Percentiles rank a stretch among this genome's conserved stretches.
These are phyloP conservation scores for Pseudonectria buxi DNA, from an alignment of 2,329 filamentous ascomycete genomes.

Conservation along the genomic window DNA sequence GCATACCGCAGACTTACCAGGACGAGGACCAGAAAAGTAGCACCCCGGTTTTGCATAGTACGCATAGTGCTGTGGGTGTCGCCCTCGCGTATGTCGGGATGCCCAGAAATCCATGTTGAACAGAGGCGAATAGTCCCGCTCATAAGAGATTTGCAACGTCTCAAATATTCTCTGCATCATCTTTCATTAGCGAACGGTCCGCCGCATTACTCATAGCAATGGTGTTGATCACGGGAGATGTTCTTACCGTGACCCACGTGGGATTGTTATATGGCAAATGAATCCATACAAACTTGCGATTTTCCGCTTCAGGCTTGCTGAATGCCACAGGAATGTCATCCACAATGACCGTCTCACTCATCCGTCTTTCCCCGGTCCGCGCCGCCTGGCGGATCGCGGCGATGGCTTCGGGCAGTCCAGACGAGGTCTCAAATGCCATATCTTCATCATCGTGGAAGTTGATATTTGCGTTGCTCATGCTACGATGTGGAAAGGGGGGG, in stretches of 20 bases:
- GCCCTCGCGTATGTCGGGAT: conserved; percentile 39
- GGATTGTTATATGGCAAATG: conserved; percentile 52
- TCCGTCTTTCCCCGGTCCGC: conserved; percentile 12
- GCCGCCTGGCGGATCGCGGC: conserved; percentile 23
- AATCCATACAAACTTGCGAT: conserved; percentile 50
- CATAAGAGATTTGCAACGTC: conserved; percentile 32
- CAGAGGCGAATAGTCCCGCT: conserved; percentile 31
- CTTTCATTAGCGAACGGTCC: conserved; percentile 3
- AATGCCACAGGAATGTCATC: conserved; percentile 26
- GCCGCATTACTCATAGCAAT: too few species aligned
- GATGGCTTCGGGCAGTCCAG: conserved; percentile 27
- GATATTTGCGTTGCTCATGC: conserved; percentile 22
- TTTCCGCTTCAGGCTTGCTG: conserved; percentile 25
- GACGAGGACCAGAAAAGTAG: conserved; percentile 35
- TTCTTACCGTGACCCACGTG: conserved; percentile 49
- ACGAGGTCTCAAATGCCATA: conserved; percentile 22
- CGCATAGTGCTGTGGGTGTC: conserved; percentile 43
- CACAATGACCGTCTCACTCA: conserved; percentile 22
- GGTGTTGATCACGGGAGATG: too few species aligned
- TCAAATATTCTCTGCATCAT: conserved; percentile 35
- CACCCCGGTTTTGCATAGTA: conserved; percentile 44
- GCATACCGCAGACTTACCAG: conserved; percentile 19
- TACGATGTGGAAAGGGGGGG: conserved; percentile 30
- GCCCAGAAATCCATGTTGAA: conserved; percentile 43
- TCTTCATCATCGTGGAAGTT: conserved; percentile 18